Evolutionary conservation across 208 protist species (phyloP), one percentile per base, ranked within the genome.

Genomic region (Entamoeba dispar): DNA sequence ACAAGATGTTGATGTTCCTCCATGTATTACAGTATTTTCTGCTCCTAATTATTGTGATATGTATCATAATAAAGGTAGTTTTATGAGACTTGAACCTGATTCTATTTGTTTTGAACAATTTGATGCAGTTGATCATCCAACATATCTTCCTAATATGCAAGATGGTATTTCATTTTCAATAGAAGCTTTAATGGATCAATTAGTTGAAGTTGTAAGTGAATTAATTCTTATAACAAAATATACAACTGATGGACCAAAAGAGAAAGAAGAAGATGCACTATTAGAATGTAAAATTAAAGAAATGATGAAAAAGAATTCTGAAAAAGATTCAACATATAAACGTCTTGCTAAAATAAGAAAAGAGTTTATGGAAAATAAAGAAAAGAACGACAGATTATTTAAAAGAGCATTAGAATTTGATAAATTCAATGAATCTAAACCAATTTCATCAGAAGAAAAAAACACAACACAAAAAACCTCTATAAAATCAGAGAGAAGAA

Each of bases 11-110:
- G 90, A 92, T 27, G 15, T 92, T 19, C 90, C 90, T 5, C 34
- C 34, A n/a, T 92, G 90, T 22, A 94, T 94, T 15, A 95, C 95
- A 12, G 61, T 95, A 27, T 95, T 95, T 93, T 94, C 91, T 8
- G 94, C 94, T 27, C 95, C 95, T 10, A 95, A 95, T 51, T 95
- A 95, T 52, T 93, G 55, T 22, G 95, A 95, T 22, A 51, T 69
- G 43, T 92, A 92, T 50, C 50, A 90, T 22, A 94, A 94, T 50
- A 91, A 77, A 49, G 94, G 47, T 7, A 43, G 38, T 5, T 90
- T 93, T 55, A 50, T 94, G 55, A 34, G 8, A 22, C 5, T 93
- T 5, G n/a, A 50, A 8, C 14, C 34, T 14, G 90, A 93, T 3
- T 57, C 31, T 17, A 91, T 93, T 19, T 49, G 47, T 31, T 91